A percentile compares a stretch with the other conserved stretches of the same genome.
Evolutionary conservation across 2,329 filamentous ascomycete species (phyloP).

Genomic region (Neofusicoccum ribis): DNA sequence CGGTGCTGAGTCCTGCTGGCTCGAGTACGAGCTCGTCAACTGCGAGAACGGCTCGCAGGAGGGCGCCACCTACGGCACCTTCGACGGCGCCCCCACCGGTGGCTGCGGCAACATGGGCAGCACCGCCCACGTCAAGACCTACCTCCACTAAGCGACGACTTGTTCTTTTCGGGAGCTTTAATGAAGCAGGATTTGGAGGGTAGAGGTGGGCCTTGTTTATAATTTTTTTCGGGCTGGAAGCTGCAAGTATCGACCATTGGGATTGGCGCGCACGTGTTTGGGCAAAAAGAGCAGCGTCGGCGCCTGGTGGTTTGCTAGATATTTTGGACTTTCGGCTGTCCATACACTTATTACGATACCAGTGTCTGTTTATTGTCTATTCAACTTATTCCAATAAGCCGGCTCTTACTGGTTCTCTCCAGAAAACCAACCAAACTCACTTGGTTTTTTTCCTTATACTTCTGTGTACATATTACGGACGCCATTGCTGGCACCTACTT

Average conservation of each 20-base stretch:
- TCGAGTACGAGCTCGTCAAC: slow-evolving; percentile 23
- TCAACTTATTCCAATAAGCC: slow-evolving; percentile 14
- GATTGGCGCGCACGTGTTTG: background rate
- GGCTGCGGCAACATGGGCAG: slow-evolving; percentile 20
- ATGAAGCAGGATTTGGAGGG: slow-evolving; percentile 10
- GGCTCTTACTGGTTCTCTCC: slow-evolving; percentile 12
- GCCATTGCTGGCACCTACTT: background rate
- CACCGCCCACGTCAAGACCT: slow-evolving; percentile 18
- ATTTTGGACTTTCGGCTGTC: background rate
- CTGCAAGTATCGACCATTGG: slow-evolving; percentile 2
- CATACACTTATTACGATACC: slow-evolving; percentile 8
- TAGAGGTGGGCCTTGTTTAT: slow-evolving; percentile 10
- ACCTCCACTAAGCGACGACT: slow-evolving; percentile 14
- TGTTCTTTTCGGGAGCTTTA: background rate
- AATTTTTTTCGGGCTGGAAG: slow-evolving; percentile 1
- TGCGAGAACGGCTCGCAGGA: slow-evolving; percentile 21
- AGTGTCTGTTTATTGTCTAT: slow-evolving; percentile 18
- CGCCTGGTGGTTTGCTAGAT: slow-evolving; percentile 11
- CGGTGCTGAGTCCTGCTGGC: slow-evolving; percentile 33
- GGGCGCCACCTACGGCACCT: slow-evolving; percentile 19
- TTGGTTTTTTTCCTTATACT: background rate
- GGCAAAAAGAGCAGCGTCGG: background rate
- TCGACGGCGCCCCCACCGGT: slow-evolving; percentile 21
- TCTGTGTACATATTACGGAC: slow-evolving; percentile 15
- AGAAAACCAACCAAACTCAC: background rate